These are phyloP conservation scores for Exophiala aquamarina DNA, from an alignment of 2,329 filamentous ascomycete species.

Conservation along the genomic window DNA sequence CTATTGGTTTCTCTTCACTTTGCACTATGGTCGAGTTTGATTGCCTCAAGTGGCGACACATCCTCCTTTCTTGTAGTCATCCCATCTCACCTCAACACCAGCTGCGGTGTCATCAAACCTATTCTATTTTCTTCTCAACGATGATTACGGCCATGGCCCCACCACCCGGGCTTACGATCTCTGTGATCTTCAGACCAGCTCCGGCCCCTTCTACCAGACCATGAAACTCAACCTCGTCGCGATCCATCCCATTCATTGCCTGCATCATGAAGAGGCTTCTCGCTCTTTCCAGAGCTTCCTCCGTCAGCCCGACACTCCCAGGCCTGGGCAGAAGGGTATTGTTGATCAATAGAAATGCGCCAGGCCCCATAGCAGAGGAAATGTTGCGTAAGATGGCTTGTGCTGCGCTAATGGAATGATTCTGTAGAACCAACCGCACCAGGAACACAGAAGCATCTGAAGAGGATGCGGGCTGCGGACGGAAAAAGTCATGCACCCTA, in stretches of 20 bases:
- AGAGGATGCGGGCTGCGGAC: conserved; percentile 29
- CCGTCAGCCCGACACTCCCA: conserved; percentile 25
- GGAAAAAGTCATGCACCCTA: conserved; percentile 36
- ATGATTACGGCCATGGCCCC: conserved; percentile 26
- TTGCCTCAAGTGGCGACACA: too few relatives aligned
- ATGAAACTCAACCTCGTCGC: conserved; percentile 36
- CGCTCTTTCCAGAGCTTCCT: conserved; percentile 31
- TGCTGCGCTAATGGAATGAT: conserved; percentile 36
- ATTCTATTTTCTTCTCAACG: too few relatives aligned
- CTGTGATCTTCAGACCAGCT: conserved; percentile 23
- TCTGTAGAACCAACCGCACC: conserved; percentile 39
- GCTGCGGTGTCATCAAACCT: too few relatives aligned
- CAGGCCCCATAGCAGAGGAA: conserved; percentile 32
- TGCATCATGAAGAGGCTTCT: conserved; percentile 39
- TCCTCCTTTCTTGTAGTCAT: too few relatives aligned
- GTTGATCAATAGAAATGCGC: conserved; percentile 32
- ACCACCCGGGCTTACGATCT: conserved; percentile 23
- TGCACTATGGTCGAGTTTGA: too few relatives aligned
- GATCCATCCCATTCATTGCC: conserved; percentile 37
- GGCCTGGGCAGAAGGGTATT: conserved; percentile 35
- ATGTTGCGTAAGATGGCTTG: conserved; percentile 35
- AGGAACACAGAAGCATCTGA: conserved; percentile 32
- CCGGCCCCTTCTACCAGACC: conserved; percentile 30
- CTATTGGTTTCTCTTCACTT: too few relatives aligned
- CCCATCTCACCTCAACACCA: too few relatives aligned